Evolutionary conservation across 2,329 filamentous ascomycete genomes (phyloP), one percentile per base, ranked within the genome.

Genomic region (Ascochyta pisi): DNA sequence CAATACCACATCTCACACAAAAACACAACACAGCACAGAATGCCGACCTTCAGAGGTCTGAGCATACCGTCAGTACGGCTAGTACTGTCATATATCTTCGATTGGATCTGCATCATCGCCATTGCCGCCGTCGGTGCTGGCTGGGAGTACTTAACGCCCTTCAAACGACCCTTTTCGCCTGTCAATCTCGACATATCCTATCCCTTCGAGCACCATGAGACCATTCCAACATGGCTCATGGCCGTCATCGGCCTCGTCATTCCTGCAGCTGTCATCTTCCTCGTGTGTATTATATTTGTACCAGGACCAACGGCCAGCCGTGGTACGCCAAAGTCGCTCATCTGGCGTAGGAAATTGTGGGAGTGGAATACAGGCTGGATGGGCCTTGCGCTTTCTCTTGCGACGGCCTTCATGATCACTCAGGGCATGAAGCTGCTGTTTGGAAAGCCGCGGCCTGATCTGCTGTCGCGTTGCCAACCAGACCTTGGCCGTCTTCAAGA

Each of bases 291-390:
- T 15, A 56, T 85, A 9, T 76, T 94, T 63, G 86, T 95, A 0
- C 92, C 92, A 1, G 91, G 90, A 3, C 83, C 85, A 6, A 88
- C 87, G 1, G 86, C 89, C 0, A 83, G 85, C 15, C 81, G 80
- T 38, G 82, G 83, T 19, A 87, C 88, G 0, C 86, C 90, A 1
- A 83, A 82, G 61, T 75, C 82, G 4, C 77, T 91, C 50, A 81
- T 93, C 40, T 92, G 91, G 87, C 86, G 85, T 71, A 84, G 91
- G 62, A 96, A 95, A 77, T 74, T 96, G 1, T 97, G 94, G 92
- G 93, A 97, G 75, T 87, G 91, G 73, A 92, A 97, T 71, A 87
- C 86, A 2, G 92, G 91, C 55, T 91, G 89, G 86, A 86, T 96
- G 67, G 93, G 93, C 0, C 82, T 96, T 3, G 90, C 82, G 0